Conservation (phyloP, 257 asterid species). For the Salvia miltiorrhiza region DNA sequence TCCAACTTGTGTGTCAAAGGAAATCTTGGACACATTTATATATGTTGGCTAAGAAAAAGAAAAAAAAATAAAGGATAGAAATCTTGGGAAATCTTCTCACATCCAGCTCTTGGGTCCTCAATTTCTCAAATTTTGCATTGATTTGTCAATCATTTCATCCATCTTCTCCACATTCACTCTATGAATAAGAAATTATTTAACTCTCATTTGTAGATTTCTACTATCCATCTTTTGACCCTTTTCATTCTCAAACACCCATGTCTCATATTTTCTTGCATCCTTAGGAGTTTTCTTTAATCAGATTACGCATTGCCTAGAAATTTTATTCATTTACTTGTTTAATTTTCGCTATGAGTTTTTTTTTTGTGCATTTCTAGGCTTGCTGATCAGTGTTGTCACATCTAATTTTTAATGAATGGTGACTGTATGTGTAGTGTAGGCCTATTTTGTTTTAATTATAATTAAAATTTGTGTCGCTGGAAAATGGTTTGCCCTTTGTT, state of each 20-base stretch:
- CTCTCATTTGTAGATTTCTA: constrained; percentile 15
- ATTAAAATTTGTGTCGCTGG: neutral
- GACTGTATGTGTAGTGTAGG: neutral
- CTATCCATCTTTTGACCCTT: neutral
- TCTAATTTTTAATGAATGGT: neutral
- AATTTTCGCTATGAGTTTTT: neutral
- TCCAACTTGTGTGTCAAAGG: no score
- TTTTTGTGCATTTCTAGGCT: neutral
- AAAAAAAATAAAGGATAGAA: no score
- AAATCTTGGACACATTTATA: no score
- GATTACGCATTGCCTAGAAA: neutral
- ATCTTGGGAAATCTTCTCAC: no score
- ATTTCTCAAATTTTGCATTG: constrained; percentile 23
- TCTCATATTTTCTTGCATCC: constrained; percentile 3
- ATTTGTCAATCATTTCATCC: no score
- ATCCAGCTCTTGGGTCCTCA: no score
- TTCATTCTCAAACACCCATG: neutral
- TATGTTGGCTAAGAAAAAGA: no score
- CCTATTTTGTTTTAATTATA: neutral
- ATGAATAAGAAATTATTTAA: constrained; percentile 20
- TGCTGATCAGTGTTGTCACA: neutral
- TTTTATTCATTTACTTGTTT: neutral
- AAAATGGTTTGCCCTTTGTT: neutral
- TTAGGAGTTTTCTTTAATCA: constrained; percentile 1
- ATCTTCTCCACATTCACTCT: no score